A percentile compares a stretch with the other conserved stretches of the same genome.
Conservation (phyloP, 2,329 filamentous ascomycete genomes). For the Fusarium gaditjirri region DNA sequence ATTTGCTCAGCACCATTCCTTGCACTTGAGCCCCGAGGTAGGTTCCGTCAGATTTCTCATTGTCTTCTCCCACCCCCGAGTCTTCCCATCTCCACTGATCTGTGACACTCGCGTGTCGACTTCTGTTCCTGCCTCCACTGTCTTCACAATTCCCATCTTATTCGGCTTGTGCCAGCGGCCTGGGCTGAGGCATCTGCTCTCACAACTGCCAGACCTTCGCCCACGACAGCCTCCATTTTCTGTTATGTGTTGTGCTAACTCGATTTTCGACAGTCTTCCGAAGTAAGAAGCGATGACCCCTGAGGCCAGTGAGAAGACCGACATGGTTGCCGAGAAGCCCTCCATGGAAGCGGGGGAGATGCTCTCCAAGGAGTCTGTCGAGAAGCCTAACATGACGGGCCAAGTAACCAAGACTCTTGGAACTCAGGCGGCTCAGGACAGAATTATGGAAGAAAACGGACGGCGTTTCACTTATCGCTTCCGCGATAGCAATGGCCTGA, state of each 20-base stretch:
- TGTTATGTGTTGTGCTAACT: not conserved
- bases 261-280: rapidly evolving
- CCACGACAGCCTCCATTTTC: too few species aligned
- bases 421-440: not conserved
- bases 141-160: not conserved
- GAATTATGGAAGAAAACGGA: not conserved
- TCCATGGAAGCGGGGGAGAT: rapidly evolving
- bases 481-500: not conserved
- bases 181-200: too few species aligned
- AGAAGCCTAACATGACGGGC: not conserved
- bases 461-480: not conserved
- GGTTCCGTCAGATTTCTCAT: not conserved
- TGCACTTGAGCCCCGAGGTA: not conserved
- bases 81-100: not conserved
- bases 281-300: not conserved
- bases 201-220: not conserved
- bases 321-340: not conserved
- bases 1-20: not conserved
- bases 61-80: not conserved
- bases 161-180: too few species aligned
- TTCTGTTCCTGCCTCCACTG: not conserved
- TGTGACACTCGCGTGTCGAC: too few species aligned
- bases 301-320: not conserved
- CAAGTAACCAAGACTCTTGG: not conserved
- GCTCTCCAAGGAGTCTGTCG: not conserved